Conservation (phyloP, 805 yeast genomes). For the Cyberlindnera xylosilytica region DNA sequence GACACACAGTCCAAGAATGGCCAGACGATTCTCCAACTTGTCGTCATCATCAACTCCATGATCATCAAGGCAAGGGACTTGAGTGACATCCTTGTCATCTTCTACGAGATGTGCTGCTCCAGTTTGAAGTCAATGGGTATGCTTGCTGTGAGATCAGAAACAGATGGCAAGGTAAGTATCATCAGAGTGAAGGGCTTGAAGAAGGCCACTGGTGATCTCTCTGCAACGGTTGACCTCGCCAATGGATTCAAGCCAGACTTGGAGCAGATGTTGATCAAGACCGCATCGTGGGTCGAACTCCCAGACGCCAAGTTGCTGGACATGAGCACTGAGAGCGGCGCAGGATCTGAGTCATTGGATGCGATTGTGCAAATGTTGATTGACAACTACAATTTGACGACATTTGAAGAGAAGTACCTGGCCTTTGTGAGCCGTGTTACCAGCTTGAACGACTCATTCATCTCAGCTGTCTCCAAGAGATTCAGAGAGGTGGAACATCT, state of each 20-base stretch:
- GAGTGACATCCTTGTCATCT: slow-evolving; percentile 34
- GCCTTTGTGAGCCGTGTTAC: slow-evolving; percentile 24
- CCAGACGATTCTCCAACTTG: slow-evolving; percentile 30
- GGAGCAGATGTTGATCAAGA: slow-evolving; percentile 34
- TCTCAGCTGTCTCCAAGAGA: slow-evolving; percentile 58
- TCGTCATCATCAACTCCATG: slow-evolving; percentile 31
- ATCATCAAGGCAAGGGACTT: slow-evolving; percentile 40
- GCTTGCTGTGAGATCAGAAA: slow-evolving; percentile 47
- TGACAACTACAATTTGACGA: slow-evolving; percentile 21
- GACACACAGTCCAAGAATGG: slow-evolving; percentile 10
- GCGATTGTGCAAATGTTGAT: slow-evolving; percentile 16
- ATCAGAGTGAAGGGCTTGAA: slow-evolving; percentile 80
- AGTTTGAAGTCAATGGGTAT: slow-evolving; percentile 55
- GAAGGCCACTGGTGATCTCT: slow-evolving; percentile 37
- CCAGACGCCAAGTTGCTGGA: slow-evolving; percentile 23
- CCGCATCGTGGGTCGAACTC: slow-evolving; percentile 47
- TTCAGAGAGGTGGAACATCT: slow-evolving; percentile 86
- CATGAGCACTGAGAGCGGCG: slow-evolving; percentile 6
- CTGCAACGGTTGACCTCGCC: slow-evolving; percentile 35
- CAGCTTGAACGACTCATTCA: slow-evolving; percentile 29
- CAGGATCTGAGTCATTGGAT: slow-evolving; percentile 18
- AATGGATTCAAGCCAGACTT: slow-evolving; percentile 37
- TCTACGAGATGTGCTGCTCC: slow-evolving; percentile 20
- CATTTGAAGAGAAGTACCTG: slow-evolving; percentile 26
- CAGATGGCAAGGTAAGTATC: slow-evolving; percentile 35